Evolutionary conservation across 495 filamentous ascomycete species (phyloP), one percentile per base, ranked within the genome.

Genomic region (Podospora sp.): DNA sequence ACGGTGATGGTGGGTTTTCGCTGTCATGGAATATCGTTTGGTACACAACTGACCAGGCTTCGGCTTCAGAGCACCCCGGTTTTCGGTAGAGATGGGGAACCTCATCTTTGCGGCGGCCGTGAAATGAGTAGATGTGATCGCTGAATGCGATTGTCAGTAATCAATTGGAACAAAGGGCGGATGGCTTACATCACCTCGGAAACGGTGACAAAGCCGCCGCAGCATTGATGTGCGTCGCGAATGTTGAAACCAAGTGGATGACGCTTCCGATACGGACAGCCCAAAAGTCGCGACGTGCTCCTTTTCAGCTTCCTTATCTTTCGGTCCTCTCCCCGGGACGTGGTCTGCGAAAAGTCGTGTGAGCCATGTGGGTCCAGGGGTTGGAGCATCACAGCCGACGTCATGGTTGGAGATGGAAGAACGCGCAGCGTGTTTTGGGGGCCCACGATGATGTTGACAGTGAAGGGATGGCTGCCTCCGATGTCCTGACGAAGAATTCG

Each of bases 201-300:
- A 55, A 55, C 52, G 7, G 21, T 26, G 3, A 2, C 52, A 22
- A 55, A 55, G 2, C 52, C 52, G 7, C n/a, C 16, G 24, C 52
- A 55, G 14, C 52, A 55, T 55, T 55, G 52, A 26, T 26, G 20
- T n/a, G 52, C 52, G n/a, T 55, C 52, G 16, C 52, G 52, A 22
- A 55, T 55, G 52, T 55, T 55, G 52, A 55, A 55, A 1, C 52
- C 52, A 55, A 55, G 52, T 4, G 52, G 52, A n/a, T 55, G 9
- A 3, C 52, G 14, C 20, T 55, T 55, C 14, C 52, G 20, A 26
- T 20, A 55, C 9, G 52, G 52, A 22, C 52, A 55, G 21, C 52
- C 52, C 20, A 55, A n/a, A 2, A 24, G 20, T 2, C 52, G 52
- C 14, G 52, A 14, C 14, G 20, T 22, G 52, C 52, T 20, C 7